These are phyloP conservation scores for Mucor mucedo DNA, from an alignment of 371 early-diverging fungal species.

Conservation along the genomic window DNA sequence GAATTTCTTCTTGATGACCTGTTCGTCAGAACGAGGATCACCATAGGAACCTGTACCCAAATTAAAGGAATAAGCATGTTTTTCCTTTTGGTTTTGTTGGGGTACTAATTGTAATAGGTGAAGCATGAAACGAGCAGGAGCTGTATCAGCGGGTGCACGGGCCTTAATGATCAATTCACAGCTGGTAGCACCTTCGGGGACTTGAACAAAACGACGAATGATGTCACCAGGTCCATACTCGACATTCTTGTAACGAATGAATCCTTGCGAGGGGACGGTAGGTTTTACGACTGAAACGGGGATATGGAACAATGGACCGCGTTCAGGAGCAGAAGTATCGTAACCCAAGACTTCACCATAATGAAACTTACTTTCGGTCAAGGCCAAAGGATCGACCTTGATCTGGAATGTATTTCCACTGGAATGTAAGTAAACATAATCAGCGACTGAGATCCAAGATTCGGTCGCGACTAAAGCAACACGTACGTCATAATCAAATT, in stretches of 20 bases:
- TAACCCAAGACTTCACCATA: conserved; percentile 80
- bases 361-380: conserved; percentile 79
- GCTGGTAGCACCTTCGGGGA: conserved; percentile 82
- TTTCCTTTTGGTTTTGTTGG: conserved; percentile 69
- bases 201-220: conserved; percentile 79
- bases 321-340: conserved; percentile 75
- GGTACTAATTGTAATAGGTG: conserved; percentile 78
- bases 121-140: conserved; percentile 66
- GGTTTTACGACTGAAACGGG: conserved; percentile 95
- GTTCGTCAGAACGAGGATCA: conserved; percentile 67
- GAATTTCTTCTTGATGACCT: conserved; percentile 61
- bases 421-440: conserved; percentile 75
- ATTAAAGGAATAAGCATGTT: conserved; percentile 60
- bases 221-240: conserved; percentile 81
- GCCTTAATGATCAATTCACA: conserved; percentile 58
- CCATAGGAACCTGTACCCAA: conserved; percentile 70
- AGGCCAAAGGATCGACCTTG: conserved; percentile 81
- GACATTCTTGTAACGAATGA: conserved; percentile 59
- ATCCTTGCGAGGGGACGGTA: conserved; percentile 49
- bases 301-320: conserved; percentile 82
- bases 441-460: conserved; percentile 84
- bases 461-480: conserved; percentile 74
- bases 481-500: conserved; percentile 81
- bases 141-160: conserved; percentile 37
- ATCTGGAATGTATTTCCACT: conserved; percentile 74